Evolutionary conservation across 805 yeast species (phyloP), one percentile per base, ranked within the genome.

Genomic region (Spathaspora sp.): DNA sequence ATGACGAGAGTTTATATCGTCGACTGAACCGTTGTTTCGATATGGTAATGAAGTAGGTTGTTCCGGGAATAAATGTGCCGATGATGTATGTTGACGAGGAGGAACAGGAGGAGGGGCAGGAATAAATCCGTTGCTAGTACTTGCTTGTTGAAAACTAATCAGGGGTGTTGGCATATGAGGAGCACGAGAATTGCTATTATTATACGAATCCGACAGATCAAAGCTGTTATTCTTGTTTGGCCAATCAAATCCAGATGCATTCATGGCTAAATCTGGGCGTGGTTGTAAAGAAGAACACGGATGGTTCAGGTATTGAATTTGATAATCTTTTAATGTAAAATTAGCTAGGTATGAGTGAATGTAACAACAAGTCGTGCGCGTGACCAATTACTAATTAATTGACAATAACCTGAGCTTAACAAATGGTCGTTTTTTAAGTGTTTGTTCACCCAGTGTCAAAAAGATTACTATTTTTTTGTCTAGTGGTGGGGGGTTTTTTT

Each of bases 241-340:
- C 84, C 84, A 80, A 57, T 80, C 83, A 55, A 77, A 78, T 10
- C 82, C 82, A 52, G 74, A 51, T 48, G 61, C 64, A 50, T 56
- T 60, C 70, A 66, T 65, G 44, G 44, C 26, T 18, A 18, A 40
- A 19, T 40, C 44, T 5, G 26, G 26, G 26, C 6, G 44, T 40
- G 11, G 26, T 40, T 40, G 35, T 31, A 4, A 31, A 14, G 12
- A 8, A 31, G 35, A 31, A 31, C 3, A 14, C 12, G 3, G 35
- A 31, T 10, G 10, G 35, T 23, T 23, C 26, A 23, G 26, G 3
- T 23, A 23, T 3, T 23, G 26, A 23, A 23, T 23, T 23, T 23
- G 26, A 23, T 23, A 23, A 23, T 23, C 3, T 23, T n/a, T 23
- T 23, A 23, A 29, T 29, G 32, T 29, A 4, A 29, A 29, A 11